Evolutionary conservation across 140 eudicot species (phyloP).

Genomic region (Ambrosia hybrid): DNA sequence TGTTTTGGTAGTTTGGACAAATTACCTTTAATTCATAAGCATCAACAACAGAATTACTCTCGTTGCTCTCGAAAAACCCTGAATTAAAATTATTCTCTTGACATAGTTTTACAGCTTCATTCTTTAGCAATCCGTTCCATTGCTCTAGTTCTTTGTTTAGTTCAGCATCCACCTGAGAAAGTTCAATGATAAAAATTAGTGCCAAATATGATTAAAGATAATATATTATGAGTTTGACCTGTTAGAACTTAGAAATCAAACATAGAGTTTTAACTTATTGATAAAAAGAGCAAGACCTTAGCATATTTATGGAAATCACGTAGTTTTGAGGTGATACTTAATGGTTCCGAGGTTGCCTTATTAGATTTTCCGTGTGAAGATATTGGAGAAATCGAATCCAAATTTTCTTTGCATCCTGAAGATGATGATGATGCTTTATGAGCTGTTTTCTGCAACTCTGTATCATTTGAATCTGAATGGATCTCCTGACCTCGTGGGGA

Average conservation of each 20-base stretch:
- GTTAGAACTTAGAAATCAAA: constrained; percentile 1
- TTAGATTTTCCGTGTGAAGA: constrained; percentile 68
- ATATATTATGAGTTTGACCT: not conserved
- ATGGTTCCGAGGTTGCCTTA: constrained; percentile 66
- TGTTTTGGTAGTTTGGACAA: constrained; percentile 19
- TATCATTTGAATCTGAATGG: constrained; percentile 47
- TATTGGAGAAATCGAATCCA: constrained; percentile 64
- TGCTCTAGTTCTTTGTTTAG: constrained; percentile 88
- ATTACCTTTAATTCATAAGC: constrained; percentile 91
- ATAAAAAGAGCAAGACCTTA: constrained; percentile 50
- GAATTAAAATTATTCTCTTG: constrained; percentile 86
- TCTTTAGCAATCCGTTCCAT: constrained; percentile 84
- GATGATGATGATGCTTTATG: constrained; percentile 46
- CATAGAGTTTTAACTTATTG: not conserved
- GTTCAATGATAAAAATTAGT: constrained; percentile 17
- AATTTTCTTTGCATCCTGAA: constrained; percentile 55
- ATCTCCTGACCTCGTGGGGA: constrained; percentile 55
- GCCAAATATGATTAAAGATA: not conserved
- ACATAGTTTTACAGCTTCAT: constrained; percentile 83
- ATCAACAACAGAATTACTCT: constrained; percentile 78
- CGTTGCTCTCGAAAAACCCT: constrained; percentile 93
- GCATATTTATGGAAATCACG: constrained; percentile 95
- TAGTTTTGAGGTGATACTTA: constrained; percentile 73
- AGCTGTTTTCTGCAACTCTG: constrained; percentile 48
- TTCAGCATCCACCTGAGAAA: constrained; percentile 80